Percentiles rank a stretch among this genome's conserved stretches.
phyloP scores from a whole-genome alignment of 441 rosid species.

The Pelargonium fulgidum region DNA sequence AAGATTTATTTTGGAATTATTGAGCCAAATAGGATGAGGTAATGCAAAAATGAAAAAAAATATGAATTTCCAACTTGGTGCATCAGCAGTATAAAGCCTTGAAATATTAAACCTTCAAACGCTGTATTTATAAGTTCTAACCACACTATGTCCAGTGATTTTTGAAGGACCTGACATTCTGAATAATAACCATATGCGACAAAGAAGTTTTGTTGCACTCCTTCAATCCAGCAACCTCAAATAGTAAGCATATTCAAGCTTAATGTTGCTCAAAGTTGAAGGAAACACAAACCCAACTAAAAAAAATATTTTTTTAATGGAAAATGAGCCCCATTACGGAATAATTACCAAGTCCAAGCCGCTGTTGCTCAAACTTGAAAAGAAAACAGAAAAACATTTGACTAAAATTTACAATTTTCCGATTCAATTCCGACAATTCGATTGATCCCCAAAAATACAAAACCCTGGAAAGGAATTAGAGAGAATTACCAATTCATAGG shows the following conservation, averaged over 20 bases:
- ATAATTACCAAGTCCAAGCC: not conserved
- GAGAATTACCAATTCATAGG: conserved; percentile 8
- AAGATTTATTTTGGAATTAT: not conserved
- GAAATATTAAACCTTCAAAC: not conserved
- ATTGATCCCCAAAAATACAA: not conserved
- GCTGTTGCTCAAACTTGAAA: not conserved
- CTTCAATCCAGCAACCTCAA: not conserved
- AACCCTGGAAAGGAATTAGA: not conserved
- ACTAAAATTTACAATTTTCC: not conserved
- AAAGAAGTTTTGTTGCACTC: not conserved
- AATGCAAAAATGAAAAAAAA: not conserved
- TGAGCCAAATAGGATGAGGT: not conserved
- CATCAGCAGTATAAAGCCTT: not conserved
- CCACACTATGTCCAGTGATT: not conserved
- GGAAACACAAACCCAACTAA: not conserved
- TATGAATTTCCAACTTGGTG: not conserved
- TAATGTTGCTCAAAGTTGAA: not conserved
- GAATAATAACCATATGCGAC: not conserved
- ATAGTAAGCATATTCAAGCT: not conserved
- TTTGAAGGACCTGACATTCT: not conserved
- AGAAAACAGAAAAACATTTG: not conserved
- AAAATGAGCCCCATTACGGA: no score
- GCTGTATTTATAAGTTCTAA: not conserved
- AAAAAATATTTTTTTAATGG: not conserved
- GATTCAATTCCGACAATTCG: not conserved